A percentile compares a stretch with the other conserved stretches of the same genome.
Evolutionary conservation across 257 asterid genomes (phyloP).

Genomic region (Asclepias syriaca): DNA sequence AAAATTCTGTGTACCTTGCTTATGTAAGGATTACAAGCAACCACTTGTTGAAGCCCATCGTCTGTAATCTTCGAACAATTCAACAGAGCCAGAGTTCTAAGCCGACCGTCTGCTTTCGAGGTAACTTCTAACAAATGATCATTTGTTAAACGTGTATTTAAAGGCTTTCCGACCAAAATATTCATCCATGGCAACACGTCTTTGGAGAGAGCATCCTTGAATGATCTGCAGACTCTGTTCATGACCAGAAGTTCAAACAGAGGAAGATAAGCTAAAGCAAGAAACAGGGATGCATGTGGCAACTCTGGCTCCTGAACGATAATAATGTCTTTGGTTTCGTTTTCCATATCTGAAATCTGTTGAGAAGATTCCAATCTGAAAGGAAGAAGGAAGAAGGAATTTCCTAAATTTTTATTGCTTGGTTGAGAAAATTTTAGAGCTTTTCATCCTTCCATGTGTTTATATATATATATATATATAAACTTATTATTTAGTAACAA

Average conservation of each 20-base stretch:
- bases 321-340: background rate
- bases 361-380: background rate
- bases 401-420: background rate
- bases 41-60: constrained; percentile 43
- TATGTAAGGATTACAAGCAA: constrained; percentile 45
- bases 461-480: too few relatives aligned
- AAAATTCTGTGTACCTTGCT: constrained; percentile 33
- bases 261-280: constrained; percentile 58
- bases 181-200: constrained; percentile 72
- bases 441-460: background rate
- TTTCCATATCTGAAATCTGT: background rate
- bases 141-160: constrained; percentile 39
- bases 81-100: constrained; percentile 45
- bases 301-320: constrained; percentile 10
- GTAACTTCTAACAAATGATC: constrained; percentile 40
- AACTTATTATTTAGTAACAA: too few relatives aligned
- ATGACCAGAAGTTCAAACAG: constrained; percentile 49
- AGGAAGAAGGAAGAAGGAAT: constrained; percentile 2
- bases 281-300: constrained; percentile 66
- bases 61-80: constrained; percentile 56
- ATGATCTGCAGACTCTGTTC: constrained; percentile 56
- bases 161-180: constrained; percentile 46
- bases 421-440: background rate
- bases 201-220: constrained; percentile 47
- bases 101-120: constrained; percentile 46